These are phyloP conservation scores for Cordyceps pruinosa DNA, from an alignment of 2,329 filamentous ascomycete species.

Conservation along the genomic window DNA sequence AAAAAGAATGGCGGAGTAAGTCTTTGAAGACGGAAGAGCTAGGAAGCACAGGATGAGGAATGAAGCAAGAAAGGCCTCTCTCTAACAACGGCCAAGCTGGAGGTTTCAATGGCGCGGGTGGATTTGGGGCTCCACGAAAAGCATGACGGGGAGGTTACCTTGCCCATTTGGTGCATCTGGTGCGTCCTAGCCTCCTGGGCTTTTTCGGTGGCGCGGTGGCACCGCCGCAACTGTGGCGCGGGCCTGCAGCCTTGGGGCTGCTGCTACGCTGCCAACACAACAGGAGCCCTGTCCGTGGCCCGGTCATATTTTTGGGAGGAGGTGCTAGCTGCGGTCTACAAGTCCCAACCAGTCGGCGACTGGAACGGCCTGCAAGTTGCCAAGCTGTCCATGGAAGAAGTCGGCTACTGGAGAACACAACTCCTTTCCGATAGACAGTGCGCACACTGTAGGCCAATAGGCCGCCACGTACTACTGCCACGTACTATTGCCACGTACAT, in stretches of 20 bases:
- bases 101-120: slow-evolving; percentile 4
- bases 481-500: too few species aligned
- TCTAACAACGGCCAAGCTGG: slow-evolving; percentile 5
- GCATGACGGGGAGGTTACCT: slow-evolving; percentile 11
- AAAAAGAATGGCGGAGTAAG: slow-evolving; percentile 45
- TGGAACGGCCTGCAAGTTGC: too few species aligned
- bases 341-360: too few species aligned
- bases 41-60: slow-evolving; percentile 14
- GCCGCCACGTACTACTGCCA: too few species aligned
- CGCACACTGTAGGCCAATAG: background rate
- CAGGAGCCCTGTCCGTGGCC: too few species aligned
- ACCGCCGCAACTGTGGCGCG: background rate
- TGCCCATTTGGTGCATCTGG: slow-evolving; percentile 9
- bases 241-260: background rate
- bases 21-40: slow-evolving; percentile 25
- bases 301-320: too few species aligned
- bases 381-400: too few species aligned
- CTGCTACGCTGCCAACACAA: background rate
- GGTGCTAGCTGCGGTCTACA: too few species aligned
- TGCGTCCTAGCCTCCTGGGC: background rate
- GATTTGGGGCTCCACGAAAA: slow-evolving; percentile 12
- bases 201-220: slow-evolving; percentile 1
- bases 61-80: slow-evolving; percentile 13
- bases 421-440: too few species aligned
- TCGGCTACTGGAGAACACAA: too few species aligned